A percentile compares a stretch with the other conserved stretches of the same genome.
phyloP scores from a whole-genome alignment of 345 rosid species.

The Euphorbia pulcherrima region DNA sequence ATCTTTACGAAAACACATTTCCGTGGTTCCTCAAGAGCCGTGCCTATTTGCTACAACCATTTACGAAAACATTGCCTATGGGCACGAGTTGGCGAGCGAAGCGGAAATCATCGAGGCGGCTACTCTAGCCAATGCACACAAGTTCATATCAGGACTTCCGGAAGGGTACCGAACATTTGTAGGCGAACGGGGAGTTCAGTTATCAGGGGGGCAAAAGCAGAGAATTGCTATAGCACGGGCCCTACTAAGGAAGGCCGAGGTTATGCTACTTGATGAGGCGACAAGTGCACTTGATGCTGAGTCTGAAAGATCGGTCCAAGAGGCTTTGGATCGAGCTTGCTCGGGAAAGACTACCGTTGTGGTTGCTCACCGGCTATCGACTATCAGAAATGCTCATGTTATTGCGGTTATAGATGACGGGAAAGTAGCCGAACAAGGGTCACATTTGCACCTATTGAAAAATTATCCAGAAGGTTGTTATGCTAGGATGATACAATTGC shows the following conservation, averaged over 20 bases:
- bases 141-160: conserved; percentile 72
- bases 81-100: conserved; percentile 73
- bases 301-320: conserved; percentile 91
- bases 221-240: conserved; percentile 83
- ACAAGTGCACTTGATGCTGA: conserved; percentile 93
- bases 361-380: conserved; percentile 84
- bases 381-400: conserved; percentile 79
- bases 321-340: conserved; percentile 87
- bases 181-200: conserved; percentile 87
- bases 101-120: conserved; percentile 97
- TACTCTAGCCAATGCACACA: conserved; percentile 79
- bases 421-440: conserved; percentile 90
- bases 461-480: conserved; percentile 82
- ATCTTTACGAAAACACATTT: conserved; percentile 80
- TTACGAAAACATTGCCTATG: conserved; percentile 88
- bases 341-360: conserved; percentile 83
- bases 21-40: conserved; percentile 92
- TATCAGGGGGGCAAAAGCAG: conserved; percentile 98
- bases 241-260: conserved; percentile 73
- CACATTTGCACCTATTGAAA: conserved; percentile 77
- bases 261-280: conserved; percentile 91
- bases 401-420: conserved; percentile 93
- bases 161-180: conserved; percentile 83
- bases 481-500: conserved; percentile 90
- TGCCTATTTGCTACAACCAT: conserved; percentile 83